Evolutionary conservation across 2,329 filamentous ascomycete genomes (phyloP).

Genomic region (Chaetomium sp.): DNA sequence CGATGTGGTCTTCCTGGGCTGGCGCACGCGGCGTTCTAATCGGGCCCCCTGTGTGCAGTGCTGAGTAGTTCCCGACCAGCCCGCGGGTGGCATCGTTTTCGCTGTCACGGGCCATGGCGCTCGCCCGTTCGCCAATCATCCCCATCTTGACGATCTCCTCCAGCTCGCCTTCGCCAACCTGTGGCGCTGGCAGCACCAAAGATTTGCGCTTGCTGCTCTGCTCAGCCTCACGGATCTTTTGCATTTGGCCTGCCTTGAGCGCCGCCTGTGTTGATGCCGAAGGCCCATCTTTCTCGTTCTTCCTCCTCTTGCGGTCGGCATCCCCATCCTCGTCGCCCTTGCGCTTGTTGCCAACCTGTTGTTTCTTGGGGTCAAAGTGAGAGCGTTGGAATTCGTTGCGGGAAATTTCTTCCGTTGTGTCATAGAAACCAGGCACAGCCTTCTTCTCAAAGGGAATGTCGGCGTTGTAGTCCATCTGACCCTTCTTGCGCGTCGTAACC

Average conservation of each 20-base stretch:
- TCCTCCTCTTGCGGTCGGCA: conserved; percentile 72
- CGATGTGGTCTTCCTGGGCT: conserved; percentile 88
- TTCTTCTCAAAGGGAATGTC: conserved; percentile 97
- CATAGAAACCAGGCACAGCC: conserved; percentile 82
- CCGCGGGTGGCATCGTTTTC: conserved; percentile 82
- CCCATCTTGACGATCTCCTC: conserved; percentile 99
- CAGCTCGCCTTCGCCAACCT: conserved; percentile 86
- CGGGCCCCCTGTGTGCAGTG: conserved; percentile 72
- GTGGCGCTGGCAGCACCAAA: conserved; percentile 78
- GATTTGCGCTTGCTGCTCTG: conserved; percentile 87
- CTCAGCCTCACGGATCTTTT: conserved; percentile 91
- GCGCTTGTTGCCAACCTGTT: conserved; percentile 80
- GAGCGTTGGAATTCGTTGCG: conserved; percentile 79
- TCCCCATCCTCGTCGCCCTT: conserved; percentile 89
- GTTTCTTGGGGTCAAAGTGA: conserved; percentile 86
- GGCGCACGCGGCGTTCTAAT: conserved; percentile 89
- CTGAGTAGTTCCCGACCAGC: conserved; percentile 79
- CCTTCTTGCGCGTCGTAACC: conserved; percentile 81
- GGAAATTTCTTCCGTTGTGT: conserved; percentile 75
- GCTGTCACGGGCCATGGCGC: conserved; percentile 63
- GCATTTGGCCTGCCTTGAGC: conserved; percentile 86
- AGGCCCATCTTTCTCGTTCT: conserved; percentile 77
- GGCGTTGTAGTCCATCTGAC: conserved; percentile 99
- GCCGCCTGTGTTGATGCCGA: conserved; percentile 78
- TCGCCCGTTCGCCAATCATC: conserved; percentile 83